Conservation (phyloP, 257 asterid genomes). For the Solanum sitiens region DNA sequence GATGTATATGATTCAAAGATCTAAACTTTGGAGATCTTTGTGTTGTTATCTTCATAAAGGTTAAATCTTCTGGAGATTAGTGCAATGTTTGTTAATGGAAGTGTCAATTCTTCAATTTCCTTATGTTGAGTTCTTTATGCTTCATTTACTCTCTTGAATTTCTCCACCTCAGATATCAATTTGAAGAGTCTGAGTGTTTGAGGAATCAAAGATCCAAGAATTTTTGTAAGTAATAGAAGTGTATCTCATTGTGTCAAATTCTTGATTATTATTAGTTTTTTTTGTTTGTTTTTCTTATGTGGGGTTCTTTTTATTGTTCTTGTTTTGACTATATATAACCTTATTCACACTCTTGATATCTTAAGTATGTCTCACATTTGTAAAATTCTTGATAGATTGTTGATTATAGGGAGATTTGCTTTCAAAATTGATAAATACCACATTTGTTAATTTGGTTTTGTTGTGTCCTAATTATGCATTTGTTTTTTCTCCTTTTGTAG, state of each 20-base stretch:
- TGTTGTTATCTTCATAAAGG: background rate
- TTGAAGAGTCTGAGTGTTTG: background rate
- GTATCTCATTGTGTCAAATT: background rate
- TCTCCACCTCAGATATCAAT: background rate
- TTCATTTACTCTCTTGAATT: background rate
- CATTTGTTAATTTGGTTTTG: background rate
- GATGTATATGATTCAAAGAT: background rate
- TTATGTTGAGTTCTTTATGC: background rate
- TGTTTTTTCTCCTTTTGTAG: slow-evolving; percentile 21
- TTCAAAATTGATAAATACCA: background rate
- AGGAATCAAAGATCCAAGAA: background rate
- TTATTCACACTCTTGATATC: background rate
- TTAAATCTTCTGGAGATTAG: background rate
- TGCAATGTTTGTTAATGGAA: background rate
- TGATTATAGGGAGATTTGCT: background rate
- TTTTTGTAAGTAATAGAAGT: background rate
- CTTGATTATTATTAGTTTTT: background rate
- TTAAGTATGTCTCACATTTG: background rate
- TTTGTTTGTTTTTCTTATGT: background rate
- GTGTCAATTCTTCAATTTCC: background rate
- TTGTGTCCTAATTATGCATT: background rate
- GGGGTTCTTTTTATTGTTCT: background rate
- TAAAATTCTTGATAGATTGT: background rate
- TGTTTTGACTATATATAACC: background rate
- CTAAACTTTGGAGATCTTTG: background rate